Conservation (phyloP, 208 protist species). For the Leishmania mexicana region DNA sequence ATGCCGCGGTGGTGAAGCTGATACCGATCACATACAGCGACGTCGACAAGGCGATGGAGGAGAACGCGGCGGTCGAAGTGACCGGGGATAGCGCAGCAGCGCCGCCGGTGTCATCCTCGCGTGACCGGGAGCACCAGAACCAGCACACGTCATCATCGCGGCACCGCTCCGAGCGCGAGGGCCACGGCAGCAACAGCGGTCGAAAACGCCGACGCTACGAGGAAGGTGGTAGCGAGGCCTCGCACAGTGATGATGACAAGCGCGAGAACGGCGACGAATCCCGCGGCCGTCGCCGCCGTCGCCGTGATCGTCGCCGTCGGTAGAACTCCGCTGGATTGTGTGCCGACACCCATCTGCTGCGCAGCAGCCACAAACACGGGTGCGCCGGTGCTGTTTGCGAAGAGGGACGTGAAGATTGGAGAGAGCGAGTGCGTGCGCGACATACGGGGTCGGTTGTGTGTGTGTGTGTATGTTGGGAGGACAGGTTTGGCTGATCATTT, state of each 20-base stretch:
- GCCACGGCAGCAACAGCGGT: not conserved
- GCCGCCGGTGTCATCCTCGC: not conserved
- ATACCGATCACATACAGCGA: constrained; percentile 53
- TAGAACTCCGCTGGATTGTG: not conserved
- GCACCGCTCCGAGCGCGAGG: constrained; percentile 7
- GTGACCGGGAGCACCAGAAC: constrained; percentile 8
- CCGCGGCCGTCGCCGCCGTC: constrained; percentile 1
- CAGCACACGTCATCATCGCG: not conserved
- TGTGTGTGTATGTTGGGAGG: too few relatives aligned
- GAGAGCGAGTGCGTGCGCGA: too few relatives aligned
- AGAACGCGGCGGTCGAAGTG: constrained; percentile 8
- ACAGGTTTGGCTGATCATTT: too few relatives aligned
- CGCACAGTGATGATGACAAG: constrained; percentile 6
- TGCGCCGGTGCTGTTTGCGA: too few relatives aligned
- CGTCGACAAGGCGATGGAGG: constrained; percentile 32
- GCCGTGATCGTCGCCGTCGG: not conserved
- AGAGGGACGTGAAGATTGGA: too few relatives aligned
- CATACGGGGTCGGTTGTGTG: too few relatives aligned
- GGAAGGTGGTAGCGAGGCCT: not conserved
- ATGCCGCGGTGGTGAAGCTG: constrained; percentile 58
- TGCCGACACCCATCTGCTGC: not conserved
- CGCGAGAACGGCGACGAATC: not conserved
- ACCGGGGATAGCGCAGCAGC: not conserved
- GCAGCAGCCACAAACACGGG: not conserved
- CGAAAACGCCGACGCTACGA: constrained; percentile 5